phyloP scores from a whole-genome alignment of 495 filamentous ascomycete genomes.

The Tetracladium setigerum region DNA sequence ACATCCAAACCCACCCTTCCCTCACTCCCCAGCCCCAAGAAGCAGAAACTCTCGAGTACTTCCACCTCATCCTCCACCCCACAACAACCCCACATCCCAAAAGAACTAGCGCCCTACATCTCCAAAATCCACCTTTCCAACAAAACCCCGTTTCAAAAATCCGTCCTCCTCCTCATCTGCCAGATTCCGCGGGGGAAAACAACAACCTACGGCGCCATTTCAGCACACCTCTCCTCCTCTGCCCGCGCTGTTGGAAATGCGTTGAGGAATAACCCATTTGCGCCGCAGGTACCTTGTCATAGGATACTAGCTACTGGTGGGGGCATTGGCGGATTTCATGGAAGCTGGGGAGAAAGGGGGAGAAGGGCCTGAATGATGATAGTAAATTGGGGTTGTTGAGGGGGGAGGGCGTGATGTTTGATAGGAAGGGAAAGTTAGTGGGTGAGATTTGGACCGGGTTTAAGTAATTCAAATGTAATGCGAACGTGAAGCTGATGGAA shows the following conservation, averaged over 20 bases:
- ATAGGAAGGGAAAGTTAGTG: constrained; percentile 26
- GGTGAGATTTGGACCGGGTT: constrained; percentile 14
- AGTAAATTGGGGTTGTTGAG: constrained; percentile 38
- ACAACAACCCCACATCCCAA: neutral
- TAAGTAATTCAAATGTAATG: neutral
- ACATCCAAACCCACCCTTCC: too few relatives aligned
- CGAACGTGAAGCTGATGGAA: neutral
- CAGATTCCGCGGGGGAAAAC: constrained; percentile 64
- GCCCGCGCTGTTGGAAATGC: constrained; percentile 77
- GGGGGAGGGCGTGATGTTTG: constrained; percentile 41
- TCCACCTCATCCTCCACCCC: neutral
- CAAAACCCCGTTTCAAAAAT: constrained; percentile 18
- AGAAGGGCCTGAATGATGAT: constrained; percentile 34
- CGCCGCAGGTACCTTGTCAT: constrained; percentile 54
- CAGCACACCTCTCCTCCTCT: constrained; percentile 57
- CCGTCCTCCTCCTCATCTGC: constrained; percentile 40
- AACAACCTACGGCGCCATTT: constrained; percentile 66
- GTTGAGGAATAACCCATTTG: constrained; percentile 65
- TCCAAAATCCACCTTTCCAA: constrained; percentile 13
- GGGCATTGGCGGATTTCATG: constrained; percentile 43
- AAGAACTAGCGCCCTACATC: constrained; percentile 9
- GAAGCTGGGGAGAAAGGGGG: constrained; percentile 30
- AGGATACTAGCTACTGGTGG: constrained; percentile 39
- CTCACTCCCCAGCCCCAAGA: too few relatives aligned
- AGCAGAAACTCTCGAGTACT: neutral